Conservation (phyloP, 2,329 filamentous ascomycete species). For the Scytalidium lignicola region DNA sequence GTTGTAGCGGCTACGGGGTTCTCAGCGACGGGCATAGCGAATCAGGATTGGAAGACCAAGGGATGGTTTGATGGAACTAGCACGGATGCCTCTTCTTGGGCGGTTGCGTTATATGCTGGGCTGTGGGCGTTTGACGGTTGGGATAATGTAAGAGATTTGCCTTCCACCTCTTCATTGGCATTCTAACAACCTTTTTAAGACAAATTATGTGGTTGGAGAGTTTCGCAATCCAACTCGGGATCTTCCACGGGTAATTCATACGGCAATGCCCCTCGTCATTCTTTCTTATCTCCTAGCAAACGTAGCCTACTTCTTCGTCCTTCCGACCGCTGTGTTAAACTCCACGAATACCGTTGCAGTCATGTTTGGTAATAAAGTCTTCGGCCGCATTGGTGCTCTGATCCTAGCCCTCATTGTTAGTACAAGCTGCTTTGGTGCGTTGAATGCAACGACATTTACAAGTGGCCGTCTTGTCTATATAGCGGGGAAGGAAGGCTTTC, state of each 20-base stretch:
- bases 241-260: constrained; percentile 91
- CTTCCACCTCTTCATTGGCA: constrained; percentile 4
- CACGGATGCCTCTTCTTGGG: constrained; percentile 77
- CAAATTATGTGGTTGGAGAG: constrained; percentile 96
- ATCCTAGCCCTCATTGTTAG: constrained; percentile 84
- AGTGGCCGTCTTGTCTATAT: constrained; percentile 88
- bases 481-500: constrained; percentile 90
- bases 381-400: constrained; percentile 76
- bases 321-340: constrained; percentile 76
- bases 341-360: constrained; percentile 93
- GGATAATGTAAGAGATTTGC: constrained; percentile 75
- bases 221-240: constrained; percentile 89
- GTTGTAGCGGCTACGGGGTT: constrained; percentile 84
- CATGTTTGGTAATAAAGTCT: constrained; percentile 84
- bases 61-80: constrained; percentile 88
- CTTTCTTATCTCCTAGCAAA: constrained; percentile 87
- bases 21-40: constrained; percentile 70
- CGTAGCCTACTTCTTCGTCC: constrained; percentile 87
- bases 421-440: constrained; percentile 86
- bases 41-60: constrained; percentile 78
- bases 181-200: constrained; percentile 47
- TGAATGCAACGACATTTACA: constrained; percentile 94
- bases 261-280: constrained; percentile 92
- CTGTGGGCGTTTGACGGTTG: constrained; percentile 98
- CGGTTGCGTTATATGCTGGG: constrained; percentile 89